These are phyloP conservation scores for Zygosaccharomyces pseudobailii DNA, from an alignment of 1,139 yeast species.

Conservation along the genomic window DNA sequence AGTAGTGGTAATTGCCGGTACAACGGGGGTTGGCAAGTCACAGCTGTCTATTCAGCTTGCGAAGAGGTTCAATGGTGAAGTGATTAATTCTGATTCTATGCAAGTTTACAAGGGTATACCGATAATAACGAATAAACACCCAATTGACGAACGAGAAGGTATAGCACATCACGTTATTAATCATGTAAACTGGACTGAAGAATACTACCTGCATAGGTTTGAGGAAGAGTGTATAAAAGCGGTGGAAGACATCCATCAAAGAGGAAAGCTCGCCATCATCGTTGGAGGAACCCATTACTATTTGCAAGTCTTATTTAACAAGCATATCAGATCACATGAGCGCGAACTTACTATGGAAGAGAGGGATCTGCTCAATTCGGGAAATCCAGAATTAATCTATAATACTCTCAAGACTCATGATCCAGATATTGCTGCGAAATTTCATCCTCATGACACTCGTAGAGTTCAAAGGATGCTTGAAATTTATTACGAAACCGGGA, in stretches of 20 bases:
- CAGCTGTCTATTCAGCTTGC: conserved; percentile 78
- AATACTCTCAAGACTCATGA: conserved; percentile 50
- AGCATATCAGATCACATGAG: conserved; percentile 22
- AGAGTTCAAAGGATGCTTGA: conserved; percentile 78
- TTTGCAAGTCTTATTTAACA: conserved; percentile 64
- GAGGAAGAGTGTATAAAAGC: conserved; percentile 57
- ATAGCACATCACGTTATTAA: conserved; percentile 83
- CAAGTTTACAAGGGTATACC: conserved; percentile 77
- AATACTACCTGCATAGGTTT: conserved; percentile 79
- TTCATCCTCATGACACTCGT: conserved; percentile 87
- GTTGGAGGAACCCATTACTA: conserved; percentile 98
- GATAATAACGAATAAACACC: conserved; percentile 88
- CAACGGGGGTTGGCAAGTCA: conserved; percentile 98
- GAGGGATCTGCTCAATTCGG: conserved; percentile 45
- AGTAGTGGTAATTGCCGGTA: conserved; percentile 77
- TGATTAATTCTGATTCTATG: conserved; percentile 96
- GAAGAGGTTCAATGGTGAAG: conserved; percentile 71
- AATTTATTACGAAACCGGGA: conserved; percentile 63
- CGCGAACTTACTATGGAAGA: conserved; percentile 42
- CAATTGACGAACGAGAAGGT: conserved; percentile 66
- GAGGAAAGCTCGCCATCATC: conserved; percentile 76
- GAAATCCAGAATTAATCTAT: conserved; percentile 51
- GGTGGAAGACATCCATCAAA: conserved; percentile 56
- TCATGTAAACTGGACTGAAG: conserved; percentile 74
- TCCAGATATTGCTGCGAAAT: conserved; percentile 70